A percentile compares a stretch with the other conserved stretches of the same genome.
Evolutionary conservation across 2,329 filamentous ascomycete genomes (phyloP).

Genomic region (Penicillium sp.): DNA sequence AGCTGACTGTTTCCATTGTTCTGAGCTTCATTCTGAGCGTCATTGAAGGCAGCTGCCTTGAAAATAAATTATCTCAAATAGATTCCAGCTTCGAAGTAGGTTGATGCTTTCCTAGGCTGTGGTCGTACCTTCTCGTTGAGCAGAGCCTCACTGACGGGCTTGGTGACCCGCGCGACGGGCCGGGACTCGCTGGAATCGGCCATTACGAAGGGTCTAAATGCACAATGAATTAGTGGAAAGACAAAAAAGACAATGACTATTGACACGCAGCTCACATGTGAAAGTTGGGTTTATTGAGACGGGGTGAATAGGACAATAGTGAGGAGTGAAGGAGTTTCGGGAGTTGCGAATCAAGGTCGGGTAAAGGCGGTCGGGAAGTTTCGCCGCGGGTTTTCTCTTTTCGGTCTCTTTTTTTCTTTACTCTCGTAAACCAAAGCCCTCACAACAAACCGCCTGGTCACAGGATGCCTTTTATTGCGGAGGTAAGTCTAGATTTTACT

Average conservation of each 20-base stretch:
- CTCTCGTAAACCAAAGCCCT: conserved; percentile 13
- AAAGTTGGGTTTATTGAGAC: conserved; percentile 17
- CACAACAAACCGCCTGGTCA: conserved; percentile 18
- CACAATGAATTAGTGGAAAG: conserved; percentile 15
- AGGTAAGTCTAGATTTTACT: conserved; percentile 28
- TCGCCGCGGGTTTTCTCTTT: conserved; percentile 29
- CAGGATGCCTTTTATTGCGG: conserved; percentile 35
- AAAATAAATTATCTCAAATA: not conserved
- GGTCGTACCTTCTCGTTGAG: conserved; percentile 91
- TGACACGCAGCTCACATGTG: conserved; percentile 12
- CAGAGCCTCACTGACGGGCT: conserved; percentile 92
- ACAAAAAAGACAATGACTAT: not conserved
- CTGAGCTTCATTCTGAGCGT: not conserved
- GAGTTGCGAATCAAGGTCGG: conserved; percentile 25
- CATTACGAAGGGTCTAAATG: conserved; percentile 44
- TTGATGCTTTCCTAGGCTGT: not conserved
- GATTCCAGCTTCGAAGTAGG: not conserved
- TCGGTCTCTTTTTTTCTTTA: conserved; percentile 21
- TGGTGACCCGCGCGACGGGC: conserved; percentile 60
- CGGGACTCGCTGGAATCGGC: conserved; percentile 53
- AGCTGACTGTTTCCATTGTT: conserved; percentile 9
- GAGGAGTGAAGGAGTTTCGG: conserved; percentile 23
- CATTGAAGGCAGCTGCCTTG: not conserved
- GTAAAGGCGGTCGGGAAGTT: conserved; percentile 41
- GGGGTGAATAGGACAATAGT: conserved; percentile 12